These are phyloP conservation scores for Chlamydomonas incerta DNA, from an alignment of 139 green algal species.

Conservation along the genomic window DNA sequence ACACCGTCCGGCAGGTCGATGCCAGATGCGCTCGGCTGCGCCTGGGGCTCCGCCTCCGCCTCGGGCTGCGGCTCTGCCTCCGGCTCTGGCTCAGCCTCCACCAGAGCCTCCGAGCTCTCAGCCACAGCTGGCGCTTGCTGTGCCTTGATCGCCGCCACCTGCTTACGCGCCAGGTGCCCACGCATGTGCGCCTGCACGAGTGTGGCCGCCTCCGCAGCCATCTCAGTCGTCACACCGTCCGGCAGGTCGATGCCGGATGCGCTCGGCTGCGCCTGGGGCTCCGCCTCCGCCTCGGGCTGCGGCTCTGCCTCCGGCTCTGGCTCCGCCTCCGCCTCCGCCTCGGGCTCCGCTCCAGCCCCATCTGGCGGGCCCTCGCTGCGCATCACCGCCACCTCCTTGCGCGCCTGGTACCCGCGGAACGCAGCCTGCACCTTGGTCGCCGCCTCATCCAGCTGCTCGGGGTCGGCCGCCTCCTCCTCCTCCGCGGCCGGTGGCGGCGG, in stretches of 20 bases:
- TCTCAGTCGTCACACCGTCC: neutral
- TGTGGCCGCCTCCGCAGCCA: slow-evolving; percentile 24
- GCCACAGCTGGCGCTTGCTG: too few species aligned
- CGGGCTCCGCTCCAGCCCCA: neutral
- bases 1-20: neutral
- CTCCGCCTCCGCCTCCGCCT: neutral
- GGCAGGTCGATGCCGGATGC: neutral
- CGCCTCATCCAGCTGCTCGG: slow-evolving; percentile 40
- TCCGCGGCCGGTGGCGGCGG: neutral
- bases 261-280: neutral
- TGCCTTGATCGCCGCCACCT: neutral
- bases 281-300: neutral
- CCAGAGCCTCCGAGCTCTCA: neutral
- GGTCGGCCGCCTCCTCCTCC: neutral
- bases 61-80: neutral
- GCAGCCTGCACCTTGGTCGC: slow-evolving; percentile 74
- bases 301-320: neutral
- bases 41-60: neutral
- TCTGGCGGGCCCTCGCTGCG: neutral
- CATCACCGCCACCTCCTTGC: slow-evolving; percentile 62
- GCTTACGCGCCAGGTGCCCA: neutral
- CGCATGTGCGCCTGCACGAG: neutral
- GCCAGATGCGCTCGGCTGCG: neutral
- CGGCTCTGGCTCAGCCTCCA: neutral
- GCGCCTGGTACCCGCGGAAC: slow-evolving; percentile 72